Conservation (phyloP, 116 monocot species). For the Papilionanthe hybrid region DNA sequence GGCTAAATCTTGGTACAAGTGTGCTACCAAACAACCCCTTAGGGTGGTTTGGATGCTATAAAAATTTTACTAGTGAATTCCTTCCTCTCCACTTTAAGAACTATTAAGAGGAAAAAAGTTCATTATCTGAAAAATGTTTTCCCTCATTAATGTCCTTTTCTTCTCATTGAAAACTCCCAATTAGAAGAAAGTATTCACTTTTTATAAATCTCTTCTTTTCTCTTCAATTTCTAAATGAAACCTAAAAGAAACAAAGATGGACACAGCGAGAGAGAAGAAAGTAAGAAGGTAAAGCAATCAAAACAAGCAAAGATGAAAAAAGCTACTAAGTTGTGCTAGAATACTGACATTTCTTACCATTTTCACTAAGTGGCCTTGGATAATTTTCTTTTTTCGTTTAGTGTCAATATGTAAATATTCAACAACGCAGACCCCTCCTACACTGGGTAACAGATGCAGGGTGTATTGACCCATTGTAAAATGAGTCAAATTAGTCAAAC, state of each 20-base stretch:
- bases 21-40: background rate
- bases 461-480: too few relatives aligned
- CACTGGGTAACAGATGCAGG: background rate
- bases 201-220: background rate
- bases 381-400: background rate
- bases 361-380: background rate
- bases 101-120: background rate
- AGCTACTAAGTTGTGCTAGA: background rate
- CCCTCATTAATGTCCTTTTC: background rate
- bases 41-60: background rate
- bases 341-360: too few relatives aligned
- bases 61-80: background rate
- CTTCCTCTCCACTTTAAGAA: background rate
- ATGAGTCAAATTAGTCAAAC: too few relatives aligned
- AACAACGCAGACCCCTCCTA: background rate
- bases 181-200: background rate
- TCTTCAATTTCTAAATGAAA: background rate
- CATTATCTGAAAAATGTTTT: background rate
- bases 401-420: background rate
- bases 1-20: too few relatives aligned
- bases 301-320: background rate
- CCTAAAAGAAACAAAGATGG: too few relatives aligned
- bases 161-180: background rate
- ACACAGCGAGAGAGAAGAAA: background rate
- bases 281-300: background rate